Conservation (phyloP, 352 stramenopile species). For the Blastocystis hominis region DNA sequence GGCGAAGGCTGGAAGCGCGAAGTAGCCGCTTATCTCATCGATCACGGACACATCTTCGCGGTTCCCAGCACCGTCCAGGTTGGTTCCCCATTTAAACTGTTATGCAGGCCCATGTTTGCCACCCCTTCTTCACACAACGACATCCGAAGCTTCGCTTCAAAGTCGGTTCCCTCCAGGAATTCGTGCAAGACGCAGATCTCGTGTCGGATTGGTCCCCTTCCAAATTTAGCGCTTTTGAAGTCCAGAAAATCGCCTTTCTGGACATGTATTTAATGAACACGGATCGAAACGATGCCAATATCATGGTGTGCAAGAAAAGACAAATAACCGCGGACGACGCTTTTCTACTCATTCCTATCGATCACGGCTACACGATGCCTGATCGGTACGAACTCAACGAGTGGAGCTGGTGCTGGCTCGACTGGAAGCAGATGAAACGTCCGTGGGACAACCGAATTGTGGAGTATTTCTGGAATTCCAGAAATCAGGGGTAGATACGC, state of each 20-base stretch:
- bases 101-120: conserved; percentile 70
- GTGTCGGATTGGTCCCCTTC: conserved; percentile 82
- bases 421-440: conserved; percentile 83
- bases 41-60: conserved; percentile 71
- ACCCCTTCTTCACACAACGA: conserved; percentile 69
- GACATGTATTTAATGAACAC: conserved; percentile 95
- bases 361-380: conserved; percentile 93
- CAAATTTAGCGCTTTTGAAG: conserved; percentile 67
- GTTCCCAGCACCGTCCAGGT: conserved; percentile 76
- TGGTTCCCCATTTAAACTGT: conserved; percentile 68
- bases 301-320: conserved; percentile 77
- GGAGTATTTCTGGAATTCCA: conserved; percentile 63
- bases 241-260: conserved; percentile 94
- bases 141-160: conserved; percentile 74
- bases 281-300: conserved; percentile 91
- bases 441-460: conserved; percentile 67
- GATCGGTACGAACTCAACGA: conserved; percentile 86
- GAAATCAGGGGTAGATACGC: conserved; percentile 23
- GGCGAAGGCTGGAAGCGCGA: conserved; percentile 90
- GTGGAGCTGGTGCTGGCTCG: conserved; percentile 96
- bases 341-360: conserved; percentile 92
- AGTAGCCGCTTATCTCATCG: conserved; percentile 88
- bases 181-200: conserved; percentile 82
- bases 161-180: conserved; percentile 90
- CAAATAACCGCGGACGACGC: conserved; percentile 62